A percentile compares a stretch with the other conserved stretches of the same genome.
phyloP scores from a whole-genome alignment of 257 asterid species.

The Haberlea rhodopensis region DNA sequence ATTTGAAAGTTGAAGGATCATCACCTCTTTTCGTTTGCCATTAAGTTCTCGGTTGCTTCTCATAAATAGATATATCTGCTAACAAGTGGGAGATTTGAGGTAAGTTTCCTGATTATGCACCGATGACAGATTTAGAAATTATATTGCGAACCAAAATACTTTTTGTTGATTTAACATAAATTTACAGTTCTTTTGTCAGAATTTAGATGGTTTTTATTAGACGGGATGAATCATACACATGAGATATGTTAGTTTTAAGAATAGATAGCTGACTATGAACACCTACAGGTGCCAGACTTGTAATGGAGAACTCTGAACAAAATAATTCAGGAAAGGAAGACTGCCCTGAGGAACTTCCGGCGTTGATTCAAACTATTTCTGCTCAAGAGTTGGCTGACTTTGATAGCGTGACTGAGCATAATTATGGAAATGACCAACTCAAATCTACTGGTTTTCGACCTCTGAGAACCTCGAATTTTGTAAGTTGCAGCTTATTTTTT shows the following conservation, averaged over 20 bases:
- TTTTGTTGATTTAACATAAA: not conserved
- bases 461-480: conserved; percentile 26
- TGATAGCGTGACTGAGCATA: conserved; percentile 31
- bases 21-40: not conserved
- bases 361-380: conserved; percentile 45
- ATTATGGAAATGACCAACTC: conserved; percentile 10
- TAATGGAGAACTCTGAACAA: conserved; percentile 33
- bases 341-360: conserved; percentile 36
- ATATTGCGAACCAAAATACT: no score
- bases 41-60: conserved; percentile 9
- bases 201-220: not conserved
- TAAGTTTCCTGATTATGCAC: conserved; percentile 6
- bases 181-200: not conserved
- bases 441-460: conserved; percentile 19
- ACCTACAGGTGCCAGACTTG: conserved; percentile 15
- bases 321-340: conserved; percentile 20
- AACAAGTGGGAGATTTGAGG: conserved; percentile 17
- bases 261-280: not conserved
- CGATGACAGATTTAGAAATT: not conserved
- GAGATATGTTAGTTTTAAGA: not conserved
- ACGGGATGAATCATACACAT: not conserved
- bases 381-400: conserved; percentile 53
- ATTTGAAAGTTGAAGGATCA: no score
- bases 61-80: not conserved
- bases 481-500: conserved; percentile 20